These are phyloP conservation scores for Sideroxylon spinosum DNA, from an alignment of 179 eudicot genomes.

Conservation along the genomic window DNA sequence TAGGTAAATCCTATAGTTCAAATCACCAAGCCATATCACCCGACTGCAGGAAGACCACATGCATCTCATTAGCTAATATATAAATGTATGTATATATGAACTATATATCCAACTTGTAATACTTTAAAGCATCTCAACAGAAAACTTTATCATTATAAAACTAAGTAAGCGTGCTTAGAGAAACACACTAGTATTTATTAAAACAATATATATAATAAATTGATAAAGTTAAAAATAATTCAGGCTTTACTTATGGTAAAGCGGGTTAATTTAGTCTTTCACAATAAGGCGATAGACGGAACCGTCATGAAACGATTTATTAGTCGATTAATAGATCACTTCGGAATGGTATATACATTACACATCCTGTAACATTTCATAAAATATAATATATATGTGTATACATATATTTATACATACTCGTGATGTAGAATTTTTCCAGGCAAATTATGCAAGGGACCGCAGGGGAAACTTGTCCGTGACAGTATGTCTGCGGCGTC, in stretches of 20 bases:
- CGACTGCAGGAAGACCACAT: slow-evolving; percentile 21
- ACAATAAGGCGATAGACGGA: too few species aligned
- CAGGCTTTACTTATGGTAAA: too few species aligned
- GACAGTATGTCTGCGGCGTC: slow-evolving; percentile 30
- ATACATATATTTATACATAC: slow-evolving; percentile 19
- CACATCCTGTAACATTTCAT: too few species aligned
- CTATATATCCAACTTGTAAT: too few species aligned
- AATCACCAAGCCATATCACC: slow-evolving; percentile 38
- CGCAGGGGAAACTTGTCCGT: slow-evolving; percentile 30
- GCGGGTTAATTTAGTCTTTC: too few species aligned
- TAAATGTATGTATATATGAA: too few species aligned
- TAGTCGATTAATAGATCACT: too few species aligned
- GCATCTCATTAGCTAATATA: background rate
- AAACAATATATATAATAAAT: too few species aligned
- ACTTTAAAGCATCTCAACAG: too few species aligned
- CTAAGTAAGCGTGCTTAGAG: background rate
- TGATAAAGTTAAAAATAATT: background rate
- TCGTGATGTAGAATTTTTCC: slow-evolving; percentile 35
- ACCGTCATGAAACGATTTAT: too few species aligned
- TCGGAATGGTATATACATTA: too few species aligned
- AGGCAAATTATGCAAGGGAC: slow-evolving; percentile 28
- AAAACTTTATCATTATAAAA: background rate
- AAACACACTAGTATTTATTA: background rate
- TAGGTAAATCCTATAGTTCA: slow-evolving; percentile 37
- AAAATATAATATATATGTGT: too few species aligned